Evolutionary conservation across 345 rosid species (phyloP).

Genomic region (Noccaea caerulescens): DNA sequence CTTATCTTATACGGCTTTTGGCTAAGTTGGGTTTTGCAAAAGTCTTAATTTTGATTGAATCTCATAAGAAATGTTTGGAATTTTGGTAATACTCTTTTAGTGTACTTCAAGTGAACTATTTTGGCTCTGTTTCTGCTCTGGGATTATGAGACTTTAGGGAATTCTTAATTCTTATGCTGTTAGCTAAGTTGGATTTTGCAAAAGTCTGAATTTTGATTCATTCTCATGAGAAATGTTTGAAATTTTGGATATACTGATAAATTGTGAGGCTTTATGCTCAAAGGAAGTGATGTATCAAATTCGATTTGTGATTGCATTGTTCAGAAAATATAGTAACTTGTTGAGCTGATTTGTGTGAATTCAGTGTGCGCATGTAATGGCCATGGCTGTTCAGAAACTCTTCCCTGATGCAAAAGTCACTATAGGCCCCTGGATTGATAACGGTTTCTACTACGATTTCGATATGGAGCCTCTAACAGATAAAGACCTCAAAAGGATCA

Average conservation of each 20-base stretch:
- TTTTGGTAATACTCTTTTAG: not conserved
- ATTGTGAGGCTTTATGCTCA: not conserved
- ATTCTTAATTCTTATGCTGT: not conserved
- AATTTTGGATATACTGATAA: not conserved
- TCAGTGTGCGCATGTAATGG: constrained; percentile 99
- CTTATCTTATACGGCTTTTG: not conserved
- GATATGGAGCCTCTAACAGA: constrained; percentile 91
- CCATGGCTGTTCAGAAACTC: constrained; percentile 96
- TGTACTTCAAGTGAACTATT: no score
- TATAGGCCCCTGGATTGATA: constrained; percentile 96
- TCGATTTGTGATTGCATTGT: not conserved
- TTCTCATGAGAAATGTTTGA: not conserved
- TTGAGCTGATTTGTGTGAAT: constrained; percentile 36
- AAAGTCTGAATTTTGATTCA: constrained; percentile 22
- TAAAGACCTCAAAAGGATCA: constrained; percentile 85
- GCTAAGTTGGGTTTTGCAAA: not conserved
- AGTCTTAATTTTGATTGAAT: constrained; percentile 12
- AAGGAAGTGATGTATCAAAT: not conserved
- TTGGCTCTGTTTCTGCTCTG: no score
- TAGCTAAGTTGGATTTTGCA: not conserved
- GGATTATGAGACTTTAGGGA: not conserved
- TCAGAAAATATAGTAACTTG: not conserved
- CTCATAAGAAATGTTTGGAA: not conserved
- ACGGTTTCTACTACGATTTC: constrained; percentile 91
- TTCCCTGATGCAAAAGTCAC: constrained; percentile 93